phyloP scores from a whole-genome alignment of 1,284 basidiomycete species.

The Malassezia brasiliensis region DNA sequence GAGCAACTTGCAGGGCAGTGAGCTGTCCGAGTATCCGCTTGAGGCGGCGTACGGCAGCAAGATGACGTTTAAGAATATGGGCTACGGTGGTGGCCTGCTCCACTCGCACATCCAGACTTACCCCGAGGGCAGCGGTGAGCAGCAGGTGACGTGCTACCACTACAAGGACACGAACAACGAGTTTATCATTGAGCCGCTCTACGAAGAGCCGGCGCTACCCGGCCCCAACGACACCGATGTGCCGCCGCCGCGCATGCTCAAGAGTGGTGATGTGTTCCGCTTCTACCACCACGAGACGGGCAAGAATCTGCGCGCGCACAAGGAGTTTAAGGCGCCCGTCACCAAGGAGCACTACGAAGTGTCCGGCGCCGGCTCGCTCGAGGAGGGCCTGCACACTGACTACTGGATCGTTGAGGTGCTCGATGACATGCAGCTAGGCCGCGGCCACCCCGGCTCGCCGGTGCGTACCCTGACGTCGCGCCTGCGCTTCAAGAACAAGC shows the following conservation, averaged over 20 bases:
- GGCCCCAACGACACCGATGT: constrained; percentile 20
- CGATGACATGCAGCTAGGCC: constrained; percentile 58
- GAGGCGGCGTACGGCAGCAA: constrained; percentile 84
- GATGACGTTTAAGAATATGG: constrained; percentile 91
- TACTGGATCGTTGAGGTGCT: constrained; percentile 90
- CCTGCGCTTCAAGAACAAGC: constrained; percentile 69
- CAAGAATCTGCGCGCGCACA: constrained; percentile 87
- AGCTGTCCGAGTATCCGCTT: constrained; percentile 59
- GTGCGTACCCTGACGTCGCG: constrained; percentile 85
- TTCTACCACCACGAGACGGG: constrained; percentile 71
- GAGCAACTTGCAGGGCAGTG: constrained; percentile 87
- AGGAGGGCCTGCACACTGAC: constrained; percentile 75
- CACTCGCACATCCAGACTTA: constrained; percentile 94
- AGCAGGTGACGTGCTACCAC: constrained; percentile 98
- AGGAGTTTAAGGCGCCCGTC: constrained; percentile 67
- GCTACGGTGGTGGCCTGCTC: constrained; percentile 88
- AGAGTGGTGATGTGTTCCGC: constrained; percentile 69
- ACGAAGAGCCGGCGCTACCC: constrained; percentile 55
- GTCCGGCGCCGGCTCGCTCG: constrained; percentile 80
- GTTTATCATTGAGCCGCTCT: constrained; percentile 70
- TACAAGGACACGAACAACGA: constrained; percentile 98
- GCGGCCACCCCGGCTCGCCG: constrained; percentile 57
- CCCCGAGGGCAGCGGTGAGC: constrained; percentile 83
- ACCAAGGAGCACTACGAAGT: constrained; percentile 86
- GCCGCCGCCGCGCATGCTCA: constrained; percentile 55